A percentile compares a stretch with the other conserved stretches of the same genome.
These are phyloP conservation scores for Mycena galopus DNA, from an alignment of 768 basidiomycete genomes.

Conservation along the genomic window DNA sequence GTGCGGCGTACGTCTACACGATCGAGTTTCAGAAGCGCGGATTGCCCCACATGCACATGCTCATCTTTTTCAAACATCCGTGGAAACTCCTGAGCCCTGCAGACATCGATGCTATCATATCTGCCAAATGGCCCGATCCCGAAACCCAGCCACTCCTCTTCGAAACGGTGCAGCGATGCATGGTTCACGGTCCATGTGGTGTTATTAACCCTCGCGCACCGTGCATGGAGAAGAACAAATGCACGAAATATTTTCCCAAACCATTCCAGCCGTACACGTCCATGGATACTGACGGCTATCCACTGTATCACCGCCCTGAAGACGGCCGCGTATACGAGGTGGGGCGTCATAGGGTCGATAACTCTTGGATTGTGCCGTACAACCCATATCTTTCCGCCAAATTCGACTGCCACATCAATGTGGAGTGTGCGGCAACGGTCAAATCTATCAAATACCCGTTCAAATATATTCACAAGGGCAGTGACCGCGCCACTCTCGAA, in stretches of 20 bases:
- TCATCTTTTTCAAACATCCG: constrained; percentile 47
- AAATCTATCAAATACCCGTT: constrained; percentile 40
- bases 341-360: constrained; percentile 36
- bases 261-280: constrained; percentile 45
- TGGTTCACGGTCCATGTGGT: constrained; percentile 60
- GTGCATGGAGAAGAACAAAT: constrained; percentile 54
- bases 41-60: constrained; percentile 58
- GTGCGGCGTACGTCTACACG: constrained; percentile 56
- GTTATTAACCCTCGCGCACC: constrained; percentile 31
- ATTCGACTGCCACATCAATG: constrained; percentile 57
- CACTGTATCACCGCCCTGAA: constrained; percentile 44
- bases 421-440: constrained; percentile 49
- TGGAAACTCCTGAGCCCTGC: constrained; percentile 27
- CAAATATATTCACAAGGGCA: background rate
- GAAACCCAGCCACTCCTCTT: constrained; percentile 39
- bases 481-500: background rate
- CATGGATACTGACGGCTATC: constrained; percentile 51
- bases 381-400: constrained; percentile 44
- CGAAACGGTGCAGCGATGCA: constrained; percentile 43
- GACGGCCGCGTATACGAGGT: constrained; percentile 28
- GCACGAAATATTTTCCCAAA: constrained; percentile 56
- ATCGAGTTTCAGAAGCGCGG: constrained; percentile 63
- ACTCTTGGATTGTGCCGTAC: constrained; percentile 53
- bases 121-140: constrained; percentile 13
- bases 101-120: background rate